Evolutionary conservation across 1,284 basidiomycete species (phyloP).

Genomic region (Exobasidium rhododendri): DNA sequence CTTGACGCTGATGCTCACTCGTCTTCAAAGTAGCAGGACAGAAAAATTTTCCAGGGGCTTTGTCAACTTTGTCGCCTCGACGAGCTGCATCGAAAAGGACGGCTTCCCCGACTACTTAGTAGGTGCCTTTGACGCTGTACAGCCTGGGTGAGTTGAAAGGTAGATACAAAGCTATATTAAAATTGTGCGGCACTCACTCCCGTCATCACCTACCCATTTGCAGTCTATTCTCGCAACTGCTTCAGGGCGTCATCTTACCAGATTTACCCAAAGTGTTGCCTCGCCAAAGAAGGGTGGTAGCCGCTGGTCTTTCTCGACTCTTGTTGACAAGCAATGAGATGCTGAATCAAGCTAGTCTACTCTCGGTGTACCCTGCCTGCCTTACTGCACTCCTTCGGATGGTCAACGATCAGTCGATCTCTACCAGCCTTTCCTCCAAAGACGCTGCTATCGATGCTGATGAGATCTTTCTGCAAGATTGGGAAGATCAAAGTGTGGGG

Average conservation of each 20-base stretch:
- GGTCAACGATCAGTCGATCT: constrained; percentile 73
- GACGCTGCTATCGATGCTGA: constrained; percentile 55
- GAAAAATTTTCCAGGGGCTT: constrained; percentile 83
- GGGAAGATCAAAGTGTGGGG: constrained; percentile 63
- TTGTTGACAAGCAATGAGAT: constrained; percentile 71
- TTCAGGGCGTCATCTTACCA: constrained; percentile 74
- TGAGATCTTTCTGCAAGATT: constrained; percentile 74
- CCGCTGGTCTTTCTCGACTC: constrained; percentile 76
- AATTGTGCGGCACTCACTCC: neutral
- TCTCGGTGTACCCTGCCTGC: constrained; percentile 31
- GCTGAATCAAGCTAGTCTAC: constrained; percentile 63
- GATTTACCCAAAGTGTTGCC: constrained; percentile 75
- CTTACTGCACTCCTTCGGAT: constrained; percentile 62
- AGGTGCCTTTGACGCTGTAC: constrained; percentile 73
- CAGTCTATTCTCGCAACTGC: constrained; percentile 75
- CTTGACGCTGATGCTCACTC: constrained; percentile 74
- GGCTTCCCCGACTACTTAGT: constrained; percentile 75
- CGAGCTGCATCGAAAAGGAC: constrained; percentile 70
- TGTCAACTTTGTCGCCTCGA: constrained; percentile 72
- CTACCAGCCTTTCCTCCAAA: constrained; percentile 67
- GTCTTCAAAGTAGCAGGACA: constrained; percentile 84
- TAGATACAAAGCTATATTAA: neutral
- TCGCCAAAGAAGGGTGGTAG: constrained; percentile 78
- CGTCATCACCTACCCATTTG: too few species aligned
- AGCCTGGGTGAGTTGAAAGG: constrained; percentile 62